Base-by-base conservation (phyloP, 1,139 yeast genomes). In the Debaryomycetaceae sp. region DNA sequence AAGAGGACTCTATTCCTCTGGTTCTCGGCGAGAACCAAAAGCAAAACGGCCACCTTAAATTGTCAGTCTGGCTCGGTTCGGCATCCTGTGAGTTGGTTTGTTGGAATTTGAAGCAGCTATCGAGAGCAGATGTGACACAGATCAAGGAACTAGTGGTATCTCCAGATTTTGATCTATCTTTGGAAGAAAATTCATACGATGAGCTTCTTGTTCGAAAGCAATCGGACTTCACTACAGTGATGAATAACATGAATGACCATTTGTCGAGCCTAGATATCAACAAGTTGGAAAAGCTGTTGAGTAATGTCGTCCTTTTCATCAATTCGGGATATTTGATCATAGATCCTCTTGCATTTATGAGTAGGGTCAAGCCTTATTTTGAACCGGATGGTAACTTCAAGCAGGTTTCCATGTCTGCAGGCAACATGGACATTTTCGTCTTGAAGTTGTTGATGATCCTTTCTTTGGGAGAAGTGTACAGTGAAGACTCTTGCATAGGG, bases 51-150 rank as follows among this genome's bases (percentile, higher is more conserved):
- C 45, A 49, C 30, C 36, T 55, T 31, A 49, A 48, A 23, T 40
- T 59, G 4, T 52, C 64, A 4, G 52, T 62, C 6, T 52, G 58
- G 43, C 45, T 65, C 14, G 62, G 62, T 1, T 62, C 66, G 4
- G 66, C 64, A 1, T 55, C 66, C 1, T 45, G 60, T 45, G 69
- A 65, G 41, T 47, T 65, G 13, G 55, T 65, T 3, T 57, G 63
- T 36, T 63, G 65, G 65, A 62, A 60, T 40, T 46, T 65, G 24
- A 56, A 56, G 9, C 59, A 56, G 36, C 58, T 57, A 41, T 51
- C 49, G 9, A 45, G 45, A n/a, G 38, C 49, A 30, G 42, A 46
- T 27, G 47, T 46, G 30, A 47, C 34, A n/a, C 33, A 13, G 6
- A 13, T 34, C 45, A 43, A 47, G 20, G 56, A 49, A 8, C 36